Evolutionary conservation across 1,284 basidiomycete species (phyloP).

Genomic region (Veloporphyrellus conicus): DNA sequence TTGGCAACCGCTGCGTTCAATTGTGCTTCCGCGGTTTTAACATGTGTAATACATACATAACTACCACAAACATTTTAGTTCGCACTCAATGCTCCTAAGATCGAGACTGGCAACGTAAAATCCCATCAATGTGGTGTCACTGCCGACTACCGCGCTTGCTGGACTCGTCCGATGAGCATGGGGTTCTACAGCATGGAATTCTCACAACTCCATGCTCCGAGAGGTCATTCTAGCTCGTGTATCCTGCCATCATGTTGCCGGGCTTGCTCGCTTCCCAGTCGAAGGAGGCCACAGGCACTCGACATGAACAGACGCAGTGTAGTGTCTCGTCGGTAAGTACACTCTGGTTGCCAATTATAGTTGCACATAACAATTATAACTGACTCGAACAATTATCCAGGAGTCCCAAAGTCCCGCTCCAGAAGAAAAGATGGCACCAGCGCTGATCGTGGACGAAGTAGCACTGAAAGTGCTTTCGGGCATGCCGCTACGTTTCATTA

Average conservation of each 20-base stretch:
- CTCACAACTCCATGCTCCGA: neutral
- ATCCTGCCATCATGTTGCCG: slow-evolving; percentile 12
- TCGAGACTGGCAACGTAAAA: too few relatives aligned
- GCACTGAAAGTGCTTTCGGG: slow-evolving; percentile 15
- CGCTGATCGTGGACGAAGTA: slow-evolving; percentile 17
- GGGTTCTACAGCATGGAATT: neutral
- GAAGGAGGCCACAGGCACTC: neutral
- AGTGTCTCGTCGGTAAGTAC: slow-evolving; percentile 2
- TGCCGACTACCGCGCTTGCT: neutral
- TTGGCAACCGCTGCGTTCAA: too few relatives aligned
- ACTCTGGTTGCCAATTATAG: neutral
- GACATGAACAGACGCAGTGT: neutral
- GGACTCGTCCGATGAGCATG: slow-evolving; percentile 7
- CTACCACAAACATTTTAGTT: too few relatives aligned
- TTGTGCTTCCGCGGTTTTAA: too few relatives aligned
- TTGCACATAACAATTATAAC: too few relatives aligned
- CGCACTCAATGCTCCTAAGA: too few relatives aligned
- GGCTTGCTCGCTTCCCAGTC: slow-evolving; percentile 1
- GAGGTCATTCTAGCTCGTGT: neutral
- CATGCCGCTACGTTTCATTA: slow-evolving; percentile 24
- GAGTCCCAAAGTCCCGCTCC: slow-evolving; percentile 1
- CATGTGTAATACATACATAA: too few relatives aligned
- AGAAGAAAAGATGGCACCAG: slow-evolving; percentile 9
- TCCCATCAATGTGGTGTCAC: neutral
- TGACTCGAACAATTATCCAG: neutral